Percentiles rank a stretch among this genome's conserved stretches.
Evolutionary conservation across 257 asterid species (phyloP).

Genomic region (Paraleonurus japonicus): DNA sequence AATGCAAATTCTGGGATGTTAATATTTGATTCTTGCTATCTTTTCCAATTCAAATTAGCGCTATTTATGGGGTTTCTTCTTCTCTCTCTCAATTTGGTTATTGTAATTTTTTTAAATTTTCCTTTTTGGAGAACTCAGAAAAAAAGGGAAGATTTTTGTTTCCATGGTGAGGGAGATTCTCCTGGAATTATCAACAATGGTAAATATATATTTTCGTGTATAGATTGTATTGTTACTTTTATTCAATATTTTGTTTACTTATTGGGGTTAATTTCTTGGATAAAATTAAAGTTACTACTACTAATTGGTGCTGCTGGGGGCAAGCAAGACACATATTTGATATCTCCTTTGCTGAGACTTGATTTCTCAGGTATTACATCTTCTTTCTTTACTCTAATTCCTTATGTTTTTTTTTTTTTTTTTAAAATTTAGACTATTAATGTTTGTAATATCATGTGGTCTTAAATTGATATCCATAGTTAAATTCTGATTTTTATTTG

Average conservation of each 20-base stretch:
- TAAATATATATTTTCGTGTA: background rate
- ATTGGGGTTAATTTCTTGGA: slow-evolving; percentile 20
- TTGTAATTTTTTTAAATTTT: slow-evolving; percentile 7
- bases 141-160: slow-evolving; percentile 30
- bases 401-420: background rate
- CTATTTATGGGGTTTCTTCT: slow-evolving; percentile 23
- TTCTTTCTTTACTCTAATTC: background rate
- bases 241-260: slow-evolving; percentile 1
- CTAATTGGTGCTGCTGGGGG: slow-evolving; percentile 15
- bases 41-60: background rate
- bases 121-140: slow-evolving; percentile 15
- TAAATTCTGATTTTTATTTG: background rate
- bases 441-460: background rate
- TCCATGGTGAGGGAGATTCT: slow-evolving; percentile 18
- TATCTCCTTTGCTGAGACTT: slow-evolving; percentile 22
- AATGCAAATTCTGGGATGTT: slow-evolving; percentile 1
- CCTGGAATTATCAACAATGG: slow-evolving; percentile 14
- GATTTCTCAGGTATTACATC: slow-evolving; percentile 29
- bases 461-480: background rate
- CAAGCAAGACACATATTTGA: background rate
- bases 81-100: slow-evolving; percentile 1
- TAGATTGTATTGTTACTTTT: slow-evolving; percentile 18
- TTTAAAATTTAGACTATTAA: background rate
- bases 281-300: slow-evolving; percentile 12
- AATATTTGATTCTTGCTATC: slow-evolving; percentile 14